A percentile compares a stretch with the other conserved stretches of the same genome.
Conservation (phyloP, 345 rosid genomes). For the Adansonia digitata region DNA sequence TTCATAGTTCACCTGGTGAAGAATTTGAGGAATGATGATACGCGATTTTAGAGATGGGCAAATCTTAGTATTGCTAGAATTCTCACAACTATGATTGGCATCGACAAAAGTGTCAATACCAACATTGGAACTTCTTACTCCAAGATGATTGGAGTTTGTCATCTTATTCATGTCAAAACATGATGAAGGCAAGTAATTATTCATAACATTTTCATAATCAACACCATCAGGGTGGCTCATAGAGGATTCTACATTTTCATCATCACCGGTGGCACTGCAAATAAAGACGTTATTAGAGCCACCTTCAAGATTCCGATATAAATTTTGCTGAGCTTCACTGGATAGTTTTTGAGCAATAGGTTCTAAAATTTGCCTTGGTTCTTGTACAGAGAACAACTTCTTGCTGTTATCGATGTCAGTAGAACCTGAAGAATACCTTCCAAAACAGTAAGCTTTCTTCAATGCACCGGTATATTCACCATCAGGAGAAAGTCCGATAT, state of each 20-base stretch:
- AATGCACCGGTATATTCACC: conserved; percentile 59
- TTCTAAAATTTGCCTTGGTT: conserved; percentile 37
- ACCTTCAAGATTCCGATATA: conserved; percentile 54
- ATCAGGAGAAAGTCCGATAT: conserved; percentile 84
- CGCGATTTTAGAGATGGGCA: conserved; percentile 45
- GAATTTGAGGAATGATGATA: conserved; percentile 94
- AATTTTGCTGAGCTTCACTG: conserved; percentile 58
- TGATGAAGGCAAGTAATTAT: conserved; percentile 25
- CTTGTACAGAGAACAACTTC: conserved; percentile 74
- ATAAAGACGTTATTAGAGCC: conserved; percentile 31
- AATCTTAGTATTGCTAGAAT: conserved; percentile 43
- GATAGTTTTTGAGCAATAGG: conserved; percentile 43
- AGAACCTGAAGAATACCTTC: conserved; percentile 77
- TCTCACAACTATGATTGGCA: conserved; percentile 37
- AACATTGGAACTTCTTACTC: conserved; percentile 36
- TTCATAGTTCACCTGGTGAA: conserved; percentile 64
- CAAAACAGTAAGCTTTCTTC: conserved; percentile 63
- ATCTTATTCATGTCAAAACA: conserved; percentile 33
- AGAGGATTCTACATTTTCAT: conserved; percentile 37
- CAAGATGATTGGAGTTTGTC: conserved; percentile 11
- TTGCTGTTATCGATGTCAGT: conserved; percentile 65
- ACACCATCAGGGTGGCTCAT: conserved; percentile 33
- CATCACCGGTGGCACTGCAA: conserved; percentile 34
- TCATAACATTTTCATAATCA: conserved; percentile 39
- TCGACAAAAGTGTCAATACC: conserved; percentile 37